These are phyloP conservation scores for Pichia sp. DNA, from an alignment of 1,139 yeast species.

Conservation along the genomic window DNA sequence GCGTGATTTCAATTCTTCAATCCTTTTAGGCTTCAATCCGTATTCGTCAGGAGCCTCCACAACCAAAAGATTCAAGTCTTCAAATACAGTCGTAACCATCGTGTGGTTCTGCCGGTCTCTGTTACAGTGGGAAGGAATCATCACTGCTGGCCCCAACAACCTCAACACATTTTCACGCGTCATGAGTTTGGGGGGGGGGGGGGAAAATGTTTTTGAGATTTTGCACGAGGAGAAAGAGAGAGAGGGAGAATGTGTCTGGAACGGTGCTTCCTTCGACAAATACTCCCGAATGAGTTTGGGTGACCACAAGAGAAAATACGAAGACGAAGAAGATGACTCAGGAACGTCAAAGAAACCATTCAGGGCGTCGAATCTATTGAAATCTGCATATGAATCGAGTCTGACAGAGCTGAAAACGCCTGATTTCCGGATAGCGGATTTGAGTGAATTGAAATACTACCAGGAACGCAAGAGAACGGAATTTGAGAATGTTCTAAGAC, in stretches of 20 bases:
- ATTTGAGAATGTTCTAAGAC: conserved; percentile 75
- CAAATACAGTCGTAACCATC: not conserved
- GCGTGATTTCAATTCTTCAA: conserved; percentile 2
- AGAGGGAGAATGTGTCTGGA: not conserved
- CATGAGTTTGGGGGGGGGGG: not conserved
- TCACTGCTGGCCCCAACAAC: not conserved
- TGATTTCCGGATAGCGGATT: conserved; percentile 55
- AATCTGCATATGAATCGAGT: conserved; percentile 45
- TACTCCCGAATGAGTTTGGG: not conserved
- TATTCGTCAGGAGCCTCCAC: not conserved
- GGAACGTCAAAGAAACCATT: conserved; percentile 5
- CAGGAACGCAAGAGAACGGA: conserved; percentile 75
- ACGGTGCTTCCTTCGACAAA: not conserved
- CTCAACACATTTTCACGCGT: not conserved
- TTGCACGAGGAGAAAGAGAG: no score
- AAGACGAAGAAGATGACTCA: not conserved
- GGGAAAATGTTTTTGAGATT: no score
- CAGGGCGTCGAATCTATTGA: conserved; percentile 43
- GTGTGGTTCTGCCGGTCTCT: not conserved
- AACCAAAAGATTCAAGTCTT: conserved; percentile 5
- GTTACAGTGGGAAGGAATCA: not conserved
- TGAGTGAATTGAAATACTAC: conserved; percentile 69
- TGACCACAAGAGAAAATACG: not conserved
- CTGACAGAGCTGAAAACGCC: conserved; percentile 35
- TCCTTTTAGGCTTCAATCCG: not conserved